These are phyloP conservation scores for Trichothecium roseum DNA, from an alignment of 2,329 filamentous ascomycete species.

Conservation along the genomic window DNA sequence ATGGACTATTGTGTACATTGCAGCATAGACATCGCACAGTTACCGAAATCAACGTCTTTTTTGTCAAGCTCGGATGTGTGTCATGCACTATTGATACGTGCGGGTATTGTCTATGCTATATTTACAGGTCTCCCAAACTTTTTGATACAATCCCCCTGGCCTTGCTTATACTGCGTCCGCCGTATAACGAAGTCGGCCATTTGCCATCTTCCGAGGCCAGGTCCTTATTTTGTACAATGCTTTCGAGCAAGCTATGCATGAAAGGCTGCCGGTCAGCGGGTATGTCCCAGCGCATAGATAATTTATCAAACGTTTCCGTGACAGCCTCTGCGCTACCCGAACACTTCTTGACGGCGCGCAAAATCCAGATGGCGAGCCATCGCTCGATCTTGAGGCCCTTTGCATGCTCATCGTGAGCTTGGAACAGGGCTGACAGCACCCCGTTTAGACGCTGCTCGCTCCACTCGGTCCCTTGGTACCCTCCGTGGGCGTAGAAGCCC, in stretches of 20 bases:
- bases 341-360: constrained; percentile 55
- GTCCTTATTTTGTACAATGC: constrained; percentile 24
- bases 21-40: neutral
- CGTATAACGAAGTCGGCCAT: constrained; percentile 9
- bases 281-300: constrained; percentile 38
- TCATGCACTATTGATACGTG: too few species aligned
- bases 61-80: constrained; percentile 2
- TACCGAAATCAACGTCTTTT: constrained; percentile 2
- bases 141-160: too few species aligned
- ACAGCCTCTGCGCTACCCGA: constrained; percentile 39
- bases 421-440: constrained; percentile 56
- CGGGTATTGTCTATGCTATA: constrained; percentile 1
- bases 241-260: constrained; percentile 34
- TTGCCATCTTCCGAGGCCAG: constrained; percentile 16
- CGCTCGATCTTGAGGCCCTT: constrained; percentile 41
- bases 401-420: constrained; percentile 36
- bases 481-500: constrained; percentile 69
- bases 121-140: too few species aligned
- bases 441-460: constrained; percentile 55
- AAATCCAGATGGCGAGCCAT: constrained; percentile 50
- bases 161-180: too few species aligned
- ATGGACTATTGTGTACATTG: neutral
- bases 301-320: constrained; percentile 40
- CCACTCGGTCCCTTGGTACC: constrained; percentile 56
- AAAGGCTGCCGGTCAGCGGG: constrained; percentile 29